Evolutionary conservation across 176 grass and related monocot species (phyloP).

Genomic region (Panicum miliaceum): DNA sequence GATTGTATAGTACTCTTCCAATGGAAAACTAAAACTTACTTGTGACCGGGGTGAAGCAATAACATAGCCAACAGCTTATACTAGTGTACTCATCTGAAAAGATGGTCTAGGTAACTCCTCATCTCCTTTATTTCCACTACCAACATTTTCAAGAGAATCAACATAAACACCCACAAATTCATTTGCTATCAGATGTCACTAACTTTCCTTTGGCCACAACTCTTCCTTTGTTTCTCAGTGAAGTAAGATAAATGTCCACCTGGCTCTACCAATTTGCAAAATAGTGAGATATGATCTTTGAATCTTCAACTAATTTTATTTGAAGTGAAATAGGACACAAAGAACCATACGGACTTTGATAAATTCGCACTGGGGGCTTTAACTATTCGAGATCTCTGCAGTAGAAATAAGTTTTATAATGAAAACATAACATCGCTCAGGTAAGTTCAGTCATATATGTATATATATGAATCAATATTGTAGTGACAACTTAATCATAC

Average conservation of each 20-base stretch:
- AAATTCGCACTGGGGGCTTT: background rate
- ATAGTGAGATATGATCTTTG: background rate
- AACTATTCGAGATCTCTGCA: background rate
- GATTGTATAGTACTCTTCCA: no score
- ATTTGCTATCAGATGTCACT: background rate
- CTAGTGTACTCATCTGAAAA: background rate
- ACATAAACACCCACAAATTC: background rate
- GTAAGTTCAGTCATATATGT: no score
- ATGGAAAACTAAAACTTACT: background rate
- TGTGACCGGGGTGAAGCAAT: background rate
- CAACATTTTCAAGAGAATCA: background rate
- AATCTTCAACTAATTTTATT: background rate
- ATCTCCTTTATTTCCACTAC: background rate
- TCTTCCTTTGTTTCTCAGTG: background rate
- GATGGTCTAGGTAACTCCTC: no score
- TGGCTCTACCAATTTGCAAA: background rate
- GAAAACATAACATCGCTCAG: no score
- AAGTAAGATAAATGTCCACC: background rate
- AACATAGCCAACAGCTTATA: background rate
- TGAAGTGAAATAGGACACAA: background rate
- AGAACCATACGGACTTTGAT: background rate
- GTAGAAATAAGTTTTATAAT: background rate
- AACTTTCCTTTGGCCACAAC: background rate
- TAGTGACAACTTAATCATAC: no score
- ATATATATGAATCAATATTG: no score